phyloP scores from a whole-genome alignment of 2,329 filamentous ascomycete genomes.

The Zymoseptoria tritici region DNA sequence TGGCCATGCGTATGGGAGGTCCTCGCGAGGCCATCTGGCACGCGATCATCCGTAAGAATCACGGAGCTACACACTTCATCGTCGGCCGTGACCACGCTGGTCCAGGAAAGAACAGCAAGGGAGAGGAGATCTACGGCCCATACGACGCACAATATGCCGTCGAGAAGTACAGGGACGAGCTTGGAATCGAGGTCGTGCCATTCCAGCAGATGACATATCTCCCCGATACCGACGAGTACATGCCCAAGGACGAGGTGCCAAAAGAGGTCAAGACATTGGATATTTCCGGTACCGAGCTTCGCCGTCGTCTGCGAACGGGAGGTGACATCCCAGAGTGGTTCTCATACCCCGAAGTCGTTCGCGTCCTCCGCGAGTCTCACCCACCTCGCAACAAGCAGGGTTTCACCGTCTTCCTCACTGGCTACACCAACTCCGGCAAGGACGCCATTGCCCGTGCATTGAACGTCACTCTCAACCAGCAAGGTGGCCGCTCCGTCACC shows the following conservation, averaged over 20 bases:
- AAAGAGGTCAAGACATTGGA: constrained; percentile 68
- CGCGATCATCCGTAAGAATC: constrained; percentile 99
- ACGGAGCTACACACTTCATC: constrained; percentile 98
- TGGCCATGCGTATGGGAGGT: constrained; percentile 99
- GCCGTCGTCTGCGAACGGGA: constrained; percentile 80
- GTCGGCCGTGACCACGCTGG: constrained; percentile 97
- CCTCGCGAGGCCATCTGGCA: constrained; percentile 99
- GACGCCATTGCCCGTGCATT: constrained; percentile 92
- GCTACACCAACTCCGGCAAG: constrained; percentile 94
- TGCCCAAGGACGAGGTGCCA: constrained; percentile 81
- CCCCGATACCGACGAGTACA: constrained; percentile 94
- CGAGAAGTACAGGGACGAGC: constrained; percentile 91
- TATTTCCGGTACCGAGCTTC: constrained; percentile 65
- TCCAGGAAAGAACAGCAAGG: constrained; percentile 95
- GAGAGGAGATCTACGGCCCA: constrained; percentile 93
- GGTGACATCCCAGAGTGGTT: constrained; percentile 98
- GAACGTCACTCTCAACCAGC: constrained; percentile 96
- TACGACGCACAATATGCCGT: constrained; percentile 96
- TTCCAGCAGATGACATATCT: constrained; percentile 99
- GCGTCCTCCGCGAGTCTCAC: constrained; percentile 92
- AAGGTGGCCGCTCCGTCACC: constrained; percentile 88
- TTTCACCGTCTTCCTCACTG: constrained; percentile 97
- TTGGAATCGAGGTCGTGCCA: constrained; percentile 96
- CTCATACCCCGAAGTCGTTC: constrained; percentile 97
- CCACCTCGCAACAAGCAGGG: constrained; percentile 85